Evolutionary conservation across 345 rosid genomes (phyloP).

Genomic region (Boechera stricta): DNA sequence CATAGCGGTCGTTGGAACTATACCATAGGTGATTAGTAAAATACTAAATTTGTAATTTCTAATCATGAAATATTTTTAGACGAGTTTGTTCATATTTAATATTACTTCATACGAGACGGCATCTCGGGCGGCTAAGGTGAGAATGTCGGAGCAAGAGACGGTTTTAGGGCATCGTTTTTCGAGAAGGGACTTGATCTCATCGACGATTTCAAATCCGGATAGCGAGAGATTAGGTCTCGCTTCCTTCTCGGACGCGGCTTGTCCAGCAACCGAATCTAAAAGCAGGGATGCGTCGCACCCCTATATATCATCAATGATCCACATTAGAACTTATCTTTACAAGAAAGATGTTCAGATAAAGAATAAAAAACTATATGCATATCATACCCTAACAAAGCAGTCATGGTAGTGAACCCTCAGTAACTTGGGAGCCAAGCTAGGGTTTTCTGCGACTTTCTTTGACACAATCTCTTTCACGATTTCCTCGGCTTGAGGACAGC

Average conservation of each 20-base stretch:
- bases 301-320: slow-evolving; percentile 33
- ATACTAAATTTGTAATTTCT: neutral
- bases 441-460: slow-evolving; percentile 40
- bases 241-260: slow-evolving; percentile 53
- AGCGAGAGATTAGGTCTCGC: slow-evolving; percentile 59
- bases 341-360: neutral
- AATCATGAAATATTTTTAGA: neutral
- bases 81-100: neutral
- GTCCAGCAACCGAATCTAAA: slow-evolving; percentile 47
- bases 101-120: slow-evolving; percentile 60
- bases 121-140: slow-evolving; percentile 67
- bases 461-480: slow-evolving; percentile 48
- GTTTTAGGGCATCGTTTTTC: slow-evolving; percentile 56
- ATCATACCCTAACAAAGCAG: slow-evolving; percentile 64
- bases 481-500: slow-evolving; percentile 51
- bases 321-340: neutral
- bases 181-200: slow-evolving; percentile 56
- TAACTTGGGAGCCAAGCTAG: slow-evolving; percentile 56
- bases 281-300: slow-evolving; percentile 73
- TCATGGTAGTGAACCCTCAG: slow-evolving; percentile 69
- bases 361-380: neutral
- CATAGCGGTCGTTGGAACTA: slow-evolving; percentile 56
- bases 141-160: slow-evolving; percentile 69
- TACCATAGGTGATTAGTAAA: neutral
- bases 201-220: slow-evolving; percentile 60